Evolutionary conservation across 2,329 filamentous ascomycete genomes (phyloP), one percentile per base, ranked within the genome.

Genomic region (Fusarium annulatum): DNA sequence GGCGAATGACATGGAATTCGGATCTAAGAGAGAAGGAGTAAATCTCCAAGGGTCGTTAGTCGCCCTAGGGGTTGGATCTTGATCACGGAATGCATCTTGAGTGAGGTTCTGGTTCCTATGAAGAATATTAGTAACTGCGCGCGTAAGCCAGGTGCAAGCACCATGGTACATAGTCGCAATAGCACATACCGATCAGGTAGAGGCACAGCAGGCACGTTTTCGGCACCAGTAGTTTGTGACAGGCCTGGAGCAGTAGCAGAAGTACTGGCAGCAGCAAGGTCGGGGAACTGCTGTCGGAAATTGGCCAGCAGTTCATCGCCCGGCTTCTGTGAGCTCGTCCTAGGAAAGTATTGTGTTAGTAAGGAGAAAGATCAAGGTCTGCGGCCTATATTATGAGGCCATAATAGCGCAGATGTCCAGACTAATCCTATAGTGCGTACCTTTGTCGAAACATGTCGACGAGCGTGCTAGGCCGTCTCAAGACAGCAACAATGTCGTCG

Each of bases 21-120:
- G 91, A 80, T 98, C 96, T 80, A 98, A 88, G 64, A 97, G 86
- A 28, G 95, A 96, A 8, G 95, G 94, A 5, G 95, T 97, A 79
- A 97, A 95, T 74, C 93, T 90, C 91, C 95, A 96, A 76, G 89
- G 91, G 76, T 98, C 95, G 78, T 93, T 91, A 46, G 92, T 89
- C 23, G 91, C 93, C 80, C 93, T 90, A 9, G 94, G 94, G 7
- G 94, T 97, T 26, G 93, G 92, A 79, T 97, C 94, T 78, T 93
- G 90, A 82, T 96, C 93, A 81, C 85, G 83, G 77, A 89, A 90
- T 42, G 74, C 74, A 67, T 80, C 79, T 66, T 78, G 75, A 43
- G 69, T 72, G 34, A 80, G 64, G 53, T 67, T 69, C 45, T 75
- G 74, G 39, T 63, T 64, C 53, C 78, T 81, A 49, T 59, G 11